These are phyloP conservation scores for Cryphonectria radicalis DNA, from an alignment of 2,329 filamentous ascomycete species.

Conservation along the genomic window DNA sequence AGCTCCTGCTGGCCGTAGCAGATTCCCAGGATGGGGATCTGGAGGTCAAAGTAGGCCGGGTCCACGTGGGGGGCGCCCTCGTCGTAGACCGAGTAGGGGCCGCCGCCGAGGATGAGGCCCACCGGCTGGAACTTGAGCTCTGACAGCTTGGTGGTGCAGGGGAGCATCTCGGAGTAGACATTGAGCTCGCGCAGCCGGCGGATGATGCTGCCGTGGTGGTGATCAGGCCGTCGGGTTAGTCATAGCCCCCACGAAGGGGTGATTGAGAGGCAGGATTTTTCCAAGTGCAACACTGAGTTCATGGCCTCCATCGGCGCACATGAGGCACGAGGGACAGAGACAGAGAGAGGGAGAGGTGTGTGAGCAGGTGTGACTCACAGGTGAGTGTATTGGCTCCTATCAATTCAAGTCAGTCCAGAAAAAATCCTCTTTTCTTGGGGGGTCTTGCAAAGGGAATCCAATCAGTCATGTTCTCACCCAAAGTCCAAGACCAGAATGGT, in stretches of 20 bases:
- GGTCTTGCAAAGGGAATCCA: conserved; percentile 65
- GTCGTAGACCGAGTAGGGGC: conserved; percentile 78
- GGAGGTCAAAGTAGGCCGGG: conserved; percentile 77
- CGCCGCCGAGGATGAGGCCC: conserved; percentile 69
- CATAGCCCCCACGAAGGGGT: not conserved
- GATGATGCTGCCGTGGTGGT: conserved; percentile 54
- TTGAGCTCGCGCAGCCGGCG: conserved; percentile 77
- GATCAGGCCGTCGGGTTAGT: not conserved
- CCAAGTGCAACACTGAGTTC: not conserved
- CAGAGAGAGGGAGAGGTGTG: not conserved
- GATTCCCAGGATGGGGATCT: conserved; percentile 57
- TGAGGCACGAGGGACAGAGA: not conserved
- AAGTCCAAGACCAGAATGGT: conserved; percentile 77
- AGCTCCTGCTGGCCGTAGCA: conserved; percentile 30
- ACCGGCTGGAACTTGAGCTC: conserved; percentile 80
- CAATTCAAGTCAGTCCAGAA: conserved; percentile 5
- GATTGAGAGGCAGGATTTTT: not conserved
- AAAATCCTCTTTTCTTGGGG: not conserved
- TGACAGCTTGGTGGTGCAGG: conserved; percentile 79
- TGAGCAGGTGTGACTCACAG: conserved; percentile 23
- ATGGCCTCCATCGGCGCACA: not conserved
- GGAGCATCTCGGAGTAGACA: conserved; percentile 86
- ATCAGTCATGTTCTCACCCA: conserved; percentile 65
- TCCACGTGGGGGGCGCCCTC: conserved; percentile 75
- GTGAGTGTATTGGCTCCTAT: conserved; percentile 29